Conservation (phyloP, 2,329 filamentous ascomycete species). For the Paraphaeosphaeria sporulosa region DNA sequence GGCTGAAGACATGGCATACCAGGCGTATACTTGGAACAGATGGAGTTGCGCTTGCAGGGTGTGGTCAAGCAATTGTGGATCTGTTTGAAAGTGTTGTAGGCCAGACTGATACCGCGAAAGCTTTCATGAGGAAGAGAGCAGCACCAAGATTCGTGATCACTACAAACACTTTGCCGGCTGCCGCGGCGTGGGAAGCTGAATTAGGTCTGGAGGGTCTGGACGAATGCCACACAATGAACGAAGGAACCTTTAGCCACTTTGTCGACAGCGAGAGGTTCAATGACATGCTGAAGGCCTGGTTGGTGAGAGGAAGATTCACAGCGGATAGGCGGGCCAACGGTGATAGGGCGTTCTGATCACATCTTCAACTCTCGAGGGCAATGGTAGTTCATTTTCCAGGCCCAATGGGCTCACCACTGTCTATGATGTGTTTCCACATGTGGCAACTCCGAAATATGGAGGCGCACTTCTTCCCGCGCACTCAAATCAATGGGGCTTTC, state of each 20-base stretch:
- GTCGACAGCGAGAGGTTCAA: conserved; percentile 24
- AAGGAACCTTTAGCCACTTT: conserved; percentile 25
- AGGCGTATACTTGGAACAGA: conserved; percentile 18
- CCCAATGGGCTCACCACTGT: too few species aligned
- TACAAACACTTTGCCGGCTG: conserved; percentile 11
- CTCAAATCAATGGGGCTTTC: too few species aligned
- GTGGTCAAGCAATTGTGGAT: conserved; percentile 16
- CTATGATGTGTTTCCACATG: too few species aligned
- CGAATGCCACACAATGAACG: background rate
- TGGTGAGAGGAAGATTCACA: background rate
- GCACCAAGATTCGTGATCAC: conserved; percentile 21
- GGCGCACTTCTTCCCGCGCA: too few species aligned
- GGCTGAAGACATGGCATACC: conserved; percentile 22
- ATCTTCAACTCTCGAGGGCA: background rate
- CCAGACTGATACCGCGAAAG: conserved; percentile 17
- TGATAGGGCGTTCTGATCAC: too few species aligned
- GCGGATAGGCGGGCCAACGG: background rate
- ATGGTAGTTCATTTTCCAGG: too few species aligned
- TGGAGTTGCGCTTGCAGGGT: conserved; percentile 17
- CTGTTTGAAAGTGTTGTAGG: conserved; percentile 22
- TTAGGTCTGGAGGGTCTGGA: conserved; percentile 11
- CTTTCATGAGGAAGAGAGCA: conserved; percentile 23
- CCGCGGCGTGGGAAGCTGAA: conserved; percentile 21
- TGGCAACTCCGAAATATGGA: too few species aligned
- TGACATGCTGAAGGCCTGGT: conserved; percentile 18